Evolutionary conservation across 805 yeast genomes (phyloP), one percentile per base, ranked within the genome.

Genomic region (Monosporozyma yasuniensis): DNA sequence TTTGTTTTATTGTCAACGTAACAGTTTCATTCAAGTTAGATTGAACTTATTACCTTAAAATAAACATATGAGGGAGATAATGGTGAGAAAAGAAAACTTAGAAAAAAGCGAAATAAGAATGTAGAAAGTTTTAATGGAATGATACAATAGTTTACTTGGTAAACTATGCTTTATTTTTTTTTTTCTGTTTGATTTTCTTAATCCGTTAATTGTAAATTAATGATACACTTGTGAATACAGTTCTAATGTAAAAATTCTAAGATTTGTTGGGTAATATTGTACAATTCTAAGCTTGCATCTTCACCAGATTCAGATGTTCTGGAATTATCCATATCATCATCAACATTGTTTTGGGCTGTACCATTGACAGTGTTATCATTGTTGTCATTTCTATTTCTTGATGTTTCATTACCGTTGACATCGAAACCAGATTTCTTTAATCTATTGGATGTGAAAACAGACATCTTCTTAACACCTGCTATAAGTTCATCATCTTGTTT

Each of bases 201-300:
- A 35, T 35, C 14, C 16, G 16, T 32, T n/a, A 32, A n/a, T 32
- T 32, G 8, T 16, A 22, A 7, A 10, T 3, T 35, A 16, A 35
- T 35, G 12, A 35, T 35, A 35, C 39, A 35, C 11, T 35, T 35
- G 22, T 18, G 21, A 8, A 35, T 18, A 18, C 22, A 4, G 39
- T 18, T 22, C 54, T 50, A 63, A 43, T 65, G 60, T 42, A 66
- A 54, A 56, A 68, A 69, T 58, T 80, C 84, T 58, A 81, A 72
- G 48, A 81, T 81, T 67, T 81, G 86, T 61, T 80, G 84, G 9
- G 86, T 80, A 61, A 81, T 75, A 60, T 79, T 80, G 65, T 77
- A 80, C 57, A 81, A 70, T 63, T 81, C 86, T 47, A 76, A 74
- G 59, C 79, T 79, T 41, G 86, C 83, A 59, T 80, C 84, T 54